These are phyloP conservation scores for Scedosporium apiospermum DNA, from an alignment of 2,329 filamentous ascomycete genomes.

Conservation along the genomic window DNA sequence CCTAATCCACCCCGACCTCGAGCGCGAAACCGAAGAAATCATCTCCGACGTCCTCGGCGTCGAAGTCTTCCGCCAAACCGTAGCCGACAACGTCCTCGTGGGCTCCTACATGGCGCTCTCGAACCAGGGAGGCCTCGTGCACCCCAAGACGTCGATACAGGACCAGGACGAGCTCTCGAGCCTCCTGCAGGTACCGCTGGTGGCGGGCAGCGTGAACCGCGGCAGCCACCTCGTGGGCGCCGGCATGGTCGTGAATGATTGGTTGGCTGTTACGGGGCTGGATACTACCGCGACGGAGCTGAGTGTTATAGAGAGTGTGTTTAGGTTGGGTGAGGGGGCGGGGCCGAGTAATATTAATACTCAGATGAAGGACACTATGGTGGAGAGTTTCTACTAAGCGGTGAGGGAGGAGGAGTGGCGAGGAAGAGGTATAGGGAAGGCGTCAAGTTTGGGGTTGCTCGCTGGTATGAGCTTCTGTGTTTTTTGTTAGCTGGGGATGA, in stretches of 20 bases:
- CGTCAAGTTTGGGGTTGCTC: neutral
- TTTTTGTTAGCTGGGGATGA: no score
- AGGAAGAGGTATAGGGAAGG: neutral
- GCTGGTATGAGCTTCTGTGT: neutral
- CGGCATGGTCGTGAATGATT: slow-evolving; percentile 94
- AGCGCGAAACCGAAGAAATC: slow-evolving; percentile 97
- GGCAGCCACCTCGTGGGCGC: slow-evolving; percentile 93
- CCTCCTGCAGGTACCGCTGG: slow-evolving; percentile 88
- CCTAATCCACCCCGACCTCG: slow-evolving; percentile 89
- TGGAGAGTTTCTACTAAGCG: slow-evolving; percentile 91
- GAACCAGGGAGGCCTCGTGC: slow-evolving; percentile 93
- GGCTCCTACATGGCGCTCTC: slow-evolving; percentile 94
- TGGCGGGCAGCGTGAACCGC: slow-evolving; percentile 88
- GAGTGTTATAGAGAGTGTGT: slow-evolving; percentile 92
- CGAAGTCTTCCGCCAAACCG: slow-evolving; percentile 86
- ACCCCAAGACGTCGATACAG: slow-evolving; percentile 93
- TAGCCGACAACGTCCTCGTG: slow-evolving; percentile 93
- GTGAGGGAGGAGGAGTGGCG: neutral
- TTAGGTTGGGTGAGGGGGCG: slow-evolving; percentile 81
- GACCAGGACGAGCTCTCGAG: slow-evolving; percentile 96
- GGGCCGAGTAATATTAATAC: slow-evolving; percentile 72
- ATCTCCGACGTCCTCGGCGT: slow-evolving; percentile 89
- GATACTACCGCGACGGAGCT: slow-evolving; percentile 93
- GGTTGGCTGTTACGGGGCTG: slow-evolving; percentile 85
- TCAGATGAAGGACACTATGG: slow-evolving; percentile 92